Evolutionary conservation across 106 monocot species (phyloP).

Genomic region (Acanthochlamys bracteata): DNA sequence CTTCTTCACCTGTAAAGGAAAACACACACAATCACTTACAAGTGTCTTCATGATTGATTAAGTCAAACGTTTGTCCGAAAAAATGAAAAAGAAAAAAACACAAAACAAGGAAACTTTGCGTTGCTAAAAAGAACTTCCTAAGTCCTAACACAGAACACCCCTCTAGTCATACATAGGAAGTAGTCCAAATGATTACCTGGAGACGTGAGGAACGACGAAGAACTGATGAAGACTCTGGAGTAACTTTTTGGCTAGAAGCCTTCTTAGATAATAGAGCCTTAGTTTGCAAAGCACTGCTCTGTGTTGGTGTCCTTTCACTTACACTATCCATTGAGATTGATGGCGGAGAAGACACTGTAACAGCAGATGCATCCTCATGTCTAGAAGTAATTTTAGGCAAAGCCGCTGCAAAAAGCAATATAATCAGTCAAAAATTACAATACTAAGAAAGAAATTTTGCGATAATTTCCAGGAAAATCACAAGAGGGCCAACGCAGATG

Average conservation of each 20-base stretch:
- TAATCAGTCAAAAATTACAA: neutral
- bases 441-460: neutral
- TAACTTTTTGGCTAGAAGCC: neutral
- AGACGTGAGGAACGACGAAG: constrained; percentile 20
- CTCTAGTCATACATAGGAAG: no score
- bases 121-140: no score
- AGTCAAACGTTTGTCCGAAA: no score
- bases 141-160: no score
- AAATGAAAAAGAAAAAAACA: no score
- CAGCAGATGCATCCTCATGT: neutral
- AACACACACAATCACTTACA: no score
- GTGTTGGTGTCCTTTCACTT: constrained; percentile 2
- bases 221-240: constrained; percentile 8
- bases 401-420: neutral
- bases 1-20: no score
- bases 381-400: neutral
- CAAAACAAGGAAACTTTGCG: no score
- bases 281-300: neutral
- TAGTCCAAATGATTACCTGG: constrained; percentile 14
- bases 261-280: neutral
- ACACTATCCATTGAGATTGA: constrained; percentile 1
- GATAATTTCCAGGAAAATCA: no score
- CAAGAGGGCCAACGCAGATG: no score
- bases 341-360: constrained; percentile 4
- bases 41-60: no score